Percentiles rank a stretch among this genome's conserved stretches.
These are phyloP conservation scores for Coemansia sp. DNA, from an alignment of 192 early-diverging fungal genomes.

Conservation along the genomic window DNA sequence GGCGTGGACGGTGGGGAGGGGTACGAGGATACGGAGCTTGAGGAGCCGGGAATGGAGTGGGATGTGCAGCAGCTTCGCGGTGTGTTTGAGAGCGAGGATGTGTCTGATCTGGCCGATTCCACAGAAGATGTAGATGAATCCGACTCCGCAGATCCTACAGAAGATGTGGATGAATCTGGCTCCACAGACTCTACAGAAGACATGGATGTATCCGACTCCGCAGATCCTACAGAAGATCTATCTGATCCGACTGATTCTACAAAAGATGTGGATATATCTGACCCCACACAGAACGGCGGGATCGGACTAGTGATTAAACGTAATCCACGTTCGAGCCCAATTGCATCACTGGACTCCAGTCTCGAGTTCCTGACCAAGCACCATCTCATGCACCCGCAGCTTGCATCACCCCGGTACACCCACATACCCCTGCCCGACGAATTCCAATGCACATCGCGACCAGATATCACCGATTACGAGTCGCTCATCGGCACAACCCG, in stretches of 20 bases:
- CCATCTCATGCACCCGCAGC: constrained; percentile 27
- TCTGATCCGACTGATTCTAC: background rate
- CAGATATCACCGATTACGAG: background rate
- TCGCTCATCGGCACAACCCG: constrained; percentile 36
- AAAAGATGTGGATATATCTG: constrained; percentile 15
- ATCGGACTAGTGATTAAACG: constrained; percentile 29
- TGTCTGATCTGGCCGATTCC: background rate
- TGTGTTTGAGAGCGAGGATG: background rate
- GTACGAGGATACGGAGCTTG: constrained; percentile 6
- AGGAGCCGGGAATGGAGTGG: constrained; percentile 39
- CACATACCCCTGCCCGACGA: constrained; percentile 17
- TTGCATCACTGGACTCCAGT: background rate
- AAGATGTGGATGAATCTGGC: background rate
- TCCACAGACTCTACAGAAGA: background rate
- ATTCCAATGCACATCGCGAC: background rate
- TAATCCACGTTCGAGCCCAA: background rate
- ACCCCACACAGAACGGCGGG: constrained; percentile 30
- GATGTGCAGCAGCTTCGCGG: constrained; percentile 19
- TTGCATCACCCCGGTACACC: constrained; percentile 21
- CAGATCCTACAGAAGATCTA: no score
- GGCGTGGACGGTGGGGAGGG: background rate
- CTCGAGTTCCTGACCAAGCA: constrained; percentile 22
- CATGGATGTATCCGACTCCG: constrained; percentile 16
- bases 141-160: background rate
- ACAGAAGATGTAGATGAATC: constrained; percentile 7